These are phyloP conservation scores for Pestalotiopsis sp. DNA, from an alignment of 2,329 filamentous ascomycete genomes.

Conservation along the genomic window DNA sequence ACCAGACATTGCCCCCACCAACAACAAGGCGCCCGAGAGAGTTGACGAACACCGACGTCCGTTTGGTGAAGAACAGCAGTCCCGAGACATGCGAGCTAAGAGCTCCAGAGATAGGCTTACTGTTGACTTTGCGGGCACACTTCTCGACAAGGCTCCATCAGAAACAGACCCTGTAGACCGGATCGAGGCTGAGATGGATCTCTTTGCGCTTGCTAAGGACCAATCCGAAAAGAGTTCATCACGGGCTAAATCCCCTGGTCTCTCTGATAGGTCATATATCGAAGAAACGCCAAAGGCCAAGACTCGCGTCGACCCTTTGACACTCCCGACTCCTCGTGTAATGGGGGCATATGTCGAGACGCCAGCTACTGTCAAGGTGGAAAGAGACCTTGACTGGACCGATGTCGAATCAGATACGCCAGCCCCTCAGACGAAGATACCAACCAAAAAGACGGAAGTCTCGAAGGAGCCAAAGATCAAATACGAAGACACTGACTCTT, in stretches of 20 bases:
- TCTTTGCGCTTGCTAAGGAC: slow-evolving; percentile 58
- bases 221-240: slow-evolving; percentile 59
- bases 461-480: slow-evolving; percentile 16
- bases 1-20: slow-evolving; percentile 11
- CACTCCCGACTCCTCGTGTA: slow-evolving; percentile 56
- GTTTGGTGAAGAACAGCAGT: slow-evolving; percentile 22
- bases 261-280: slow-evolving; percentile 34
- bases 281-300: slow-evolving; percentile 49
- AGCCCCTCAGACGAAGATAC: slow-evolving; percentile 1
- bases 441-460: neutral
- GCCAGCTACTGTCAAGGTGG: slow-evolving; percentile 43
- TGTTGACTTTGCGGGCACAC: slow-evolving; percentile 47
- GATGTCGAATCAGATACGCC: slow-evolving; percentile 13
- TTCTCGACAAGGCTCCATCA: slow-evolving; percentile 49
- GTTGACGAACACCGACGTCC: slow-evolving; percentile 20
- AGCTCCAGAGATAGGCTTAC: slow-evolving; percentile 35
- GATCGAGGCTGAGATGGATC: slow-evolving; percentile 57
- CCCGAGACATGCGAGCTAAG: slow-evolving; percentile 27
- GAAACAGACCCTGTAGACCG: slow-evolving; percentile 59
- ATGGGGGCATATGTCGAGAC: slow-evolving; percentile 61
- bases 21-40: slow-evolving; percentile 17
- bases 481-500: slow-evolving; percentile 10
- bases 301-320: slow-evolving; percentile 45
- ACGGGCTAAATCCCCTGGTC: slow-evolving; percentile 50
- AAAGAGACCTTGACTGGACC: slow-evolving; percentile 22